These are phyloP conservation scores for Hypholoma sublateritium DNA, from an alignment of 768 basidiomycete genomes.

Conservation along the genomic window DNA sequence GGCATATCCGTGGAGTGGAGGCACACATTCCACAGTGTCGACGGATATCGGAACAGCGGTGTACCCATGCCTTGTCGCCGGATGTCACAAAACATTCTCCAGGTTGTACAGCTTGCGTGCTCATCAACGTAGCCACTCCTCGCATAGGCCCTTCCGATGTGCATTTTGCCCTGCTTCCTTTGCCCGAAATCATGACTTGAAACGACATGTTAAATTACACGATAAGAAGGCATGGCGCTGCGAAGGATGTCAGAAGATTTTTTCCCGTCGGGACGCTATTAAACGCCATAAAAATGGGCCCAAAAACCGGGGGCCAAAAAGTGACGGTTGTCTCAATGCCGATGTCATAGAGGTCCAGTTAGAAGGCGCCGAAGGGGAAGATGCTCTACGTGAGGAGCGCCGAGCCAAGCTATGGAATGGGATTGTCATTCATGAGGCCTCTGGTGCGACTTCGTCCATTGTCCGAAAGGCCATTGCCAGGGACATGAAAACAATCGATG, in stretches of 20 bases:
- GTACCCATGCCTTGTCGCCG: constrained; percentile 70
- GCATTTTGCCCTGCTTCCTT: constrained; percentile 70
- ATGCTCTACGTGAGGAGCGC: constrained; percentile 55
- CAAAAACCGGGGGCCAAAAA: constrained; percentile 48
- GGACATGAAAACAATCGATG: constrained; percentile 43
- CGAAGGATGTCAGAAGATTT: constrained; percentile 69
- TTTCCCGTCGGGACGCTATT: constrained; percentile 77
- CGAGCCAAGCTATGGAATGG: constrained; percentile 66
- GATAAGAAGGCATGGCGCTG: constrained; percentile 76
- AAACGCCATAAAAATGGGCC: constrained; percentile 72
- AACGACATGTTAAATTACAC: constrained; percentile 73
- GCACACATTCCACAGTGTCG: constrained; percentile 22
- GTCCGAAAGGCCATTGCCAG: constrained; percentile 19
- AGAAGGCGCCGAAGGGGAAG: constrained; percentile 41
- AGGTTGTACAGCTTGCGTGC: constrained; percentile 68
- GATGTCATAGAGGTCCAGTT: constrained; percentile 62
- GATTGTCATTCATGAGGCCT: constrained; percentile 44
- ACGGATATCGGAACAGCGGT: constrained; percentile 72
- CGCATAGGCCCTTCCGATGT: constrained; percentile 67
- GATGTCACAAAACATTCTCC: constrained; percentile 69
- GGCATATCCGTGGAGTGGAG: constrained; percentile 35
- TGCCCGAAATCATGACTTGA: constrained; percentile 76
- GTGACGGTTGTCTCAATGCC: constrained; percentile 53
- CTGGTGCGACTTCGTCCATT: constrained; percentile 21
- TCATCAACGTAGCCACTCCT: constrained; percentile 67